Evolutionary conservation across 441 rosid genomes (phyloP).

Genomic region (Metrosideros polymorpha): DNA sequence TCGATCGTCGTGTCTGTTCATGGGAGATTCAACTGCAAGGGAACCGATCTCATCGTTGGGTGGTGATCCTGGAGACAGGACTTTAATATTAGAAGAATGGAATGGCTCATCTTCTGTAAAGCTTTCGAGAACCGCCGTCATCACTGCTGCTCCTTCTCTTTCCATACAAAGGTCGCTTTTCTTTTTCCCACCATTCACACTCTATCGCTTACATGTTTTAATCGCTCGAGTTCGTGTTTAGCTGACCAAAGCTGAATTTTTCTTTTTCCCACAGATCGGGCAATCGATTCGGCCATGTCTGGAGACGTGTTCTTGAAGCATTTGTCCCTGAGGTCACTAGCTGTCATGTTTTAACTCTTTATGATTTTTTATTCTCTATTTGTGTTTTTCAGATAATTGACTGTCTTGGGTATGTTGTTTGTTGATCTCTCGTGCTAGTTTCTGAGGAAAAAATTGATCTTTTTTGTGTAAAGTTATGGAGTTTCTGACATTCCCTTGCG

Average conservation of each 20-base stretch:
- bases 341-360: not conserved
- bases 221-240: not conserved
- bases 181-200: not conserved
- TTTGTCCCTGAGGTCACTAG: conserved; percentile 66
- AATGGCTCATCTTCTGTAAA: conserved; percentile 73
- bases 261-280: conserved; percentile 32
- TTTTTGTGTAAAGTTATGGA: not conserved
- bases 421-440: not conserved
- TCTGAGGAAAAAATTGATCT: not conserved
- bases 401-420: not conserved
- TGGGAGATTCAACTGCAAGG: not conserved
- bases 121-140: conserved; percentile 58
- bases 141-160: conserved; percentile 45
- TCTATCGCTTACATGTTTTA: not conserved
- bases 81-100: conserved; percentile 51
- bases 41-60: not conserved
- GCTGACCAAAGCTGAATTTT: not conserved
- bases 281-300: conserved; percentile 59
- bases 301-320: conserved; percentile 78
- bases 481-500: not conserved
- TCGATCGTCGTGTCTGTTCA: not conserved
- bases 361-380: not conserved
- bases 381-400: not conserved
- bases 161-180: conserved; percentile 41
- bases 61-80: not conserved